Evolutionary conservation across 345 rosid species (phyloP).

Genomic region (Jatropha curcas): DNA sequence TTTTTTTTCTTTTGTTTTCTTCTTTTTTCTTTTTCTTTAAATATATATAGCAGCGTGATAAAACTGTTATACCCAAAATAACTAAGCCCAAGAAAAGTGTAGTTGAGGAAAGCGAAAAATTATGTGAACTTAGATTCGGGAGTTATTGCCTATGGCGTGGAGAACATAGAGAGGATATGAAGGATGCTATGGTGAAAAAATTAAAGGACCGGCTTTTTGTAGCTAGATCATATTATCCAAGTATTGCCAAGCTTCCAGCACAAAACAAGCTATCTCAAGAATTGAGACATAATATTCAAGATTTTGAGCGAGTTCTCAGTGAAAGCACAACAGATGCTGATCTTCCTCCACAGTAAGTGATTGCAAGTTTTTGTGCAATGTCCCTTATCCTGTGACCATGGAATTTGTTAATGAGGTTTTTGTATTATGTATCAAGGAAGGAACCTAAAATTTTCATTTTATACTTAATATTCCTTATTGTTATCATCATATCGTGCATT

Average conservation of each 20-base stretch:
- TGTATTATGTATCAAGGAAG: background rate
- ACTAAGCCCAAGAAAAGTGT: constrained; percentile 22
- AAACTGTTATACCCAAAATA: constrained; percentile 19
- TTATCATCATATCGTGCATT: background rate
- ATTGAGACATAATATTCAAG: constrained; percentile 89
- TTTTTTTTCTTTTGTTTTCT: background rate
- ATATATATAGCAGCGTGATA: constrained; percentile 44
- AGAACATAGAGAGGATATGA: constrained; percentile 79
- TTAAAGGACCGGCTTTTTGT: constrained; percentile 89
- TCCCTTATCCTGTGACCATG: background rate
- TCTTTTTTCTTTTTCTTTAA: background rate
- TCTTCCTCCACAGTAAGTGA: constrained; percentile 83
- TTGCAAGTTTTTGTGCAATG: constrained; percentile 9
- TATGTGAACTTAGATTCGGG: constrained; percentile 78
- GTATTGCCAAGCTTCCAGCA: constrained; percentile 81
- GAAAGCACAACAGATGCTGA: constrained; percentile 81
- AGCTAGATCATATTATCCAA: constrained; percentile 95
- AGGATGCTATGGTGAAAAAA: constrained; percentile 78
- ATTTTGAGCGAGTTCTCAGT: constrained; percentile 82
- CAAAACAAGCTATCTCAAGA: constrained; percentile 72
- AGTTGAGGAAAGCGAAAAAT: constrained; percentile 46
- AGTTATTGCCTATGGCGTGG: constrained; percentile 94
- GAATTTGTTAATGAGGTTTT: background rate
- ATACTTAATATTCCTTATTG: background rate
- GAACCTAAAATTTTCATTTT: background rate